Evolutionary conservation across 352 stramenopile genomes (phyloP).

Genomic region (Phytophthora kernoviae): DNA sequence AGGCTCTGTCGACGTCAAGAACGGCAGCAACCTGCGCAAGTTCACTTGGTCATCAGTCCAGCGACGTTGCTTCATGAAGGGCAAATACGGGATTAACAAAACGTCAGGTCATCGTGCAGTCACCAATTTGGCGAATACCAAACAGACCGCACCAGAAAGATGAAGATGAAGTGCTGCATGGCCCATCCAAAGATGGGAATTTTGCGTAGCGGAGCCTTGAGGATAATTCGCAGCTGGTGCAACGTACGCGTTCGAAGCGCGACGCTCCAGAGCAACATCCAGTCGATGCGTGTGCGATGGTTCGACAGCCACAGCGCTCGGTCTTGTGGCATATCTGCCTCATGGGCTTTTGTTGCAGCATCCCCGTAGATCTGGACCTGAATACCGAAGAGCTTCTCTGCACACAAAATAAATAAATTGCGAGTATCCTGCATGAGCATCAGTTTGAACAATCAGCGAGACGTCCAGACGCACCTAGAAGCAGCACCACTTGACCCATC

Average conservation of each 20-base stretch:
- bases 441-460: not conserved
- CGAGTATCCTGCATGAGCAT: conserved; percentile 29
- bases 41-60: conserved; percentile 68
- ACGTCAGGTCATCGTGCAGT: not conserved
- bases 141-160: conserved; percentile 62
- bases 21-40: conserved; percentile 58
- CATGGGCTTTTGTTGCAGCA: conserved; percentile 55
- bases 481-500: conserved; percentile 73
- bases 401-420: conserved; percentile 2
- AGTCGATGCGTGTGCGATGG: conserved; percentile 85
- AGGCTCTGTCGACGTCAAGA: conserved; percentile 51
- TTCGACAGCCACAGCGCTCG: conserved; percentile 79
- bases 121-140: not conserved
- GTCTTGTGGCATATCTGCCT: conserved; percentile 48
- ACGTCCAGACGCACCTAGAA: conserved; percentile 45
- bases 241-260: conserved; percentile 57
- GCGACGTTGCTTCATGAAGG: conserved; percentile 46
- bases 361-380: conserved; percentile 66
- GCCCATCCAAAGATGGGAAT: conserved; percentile 85
- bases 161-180: conserved; percentile 88
- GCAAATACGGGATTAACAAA: not conserved
- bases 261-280: conserved; percentile 84
- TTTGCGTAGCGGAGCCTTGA: conserved; percentile 76
- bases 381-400: conserved; percentile 68
- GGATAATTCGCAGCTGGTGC: conserved; percentile 67